Base-by-base conservation (phyloP, 352 stramenopile species). In the Chrysophaeum taylorii region DNA sequence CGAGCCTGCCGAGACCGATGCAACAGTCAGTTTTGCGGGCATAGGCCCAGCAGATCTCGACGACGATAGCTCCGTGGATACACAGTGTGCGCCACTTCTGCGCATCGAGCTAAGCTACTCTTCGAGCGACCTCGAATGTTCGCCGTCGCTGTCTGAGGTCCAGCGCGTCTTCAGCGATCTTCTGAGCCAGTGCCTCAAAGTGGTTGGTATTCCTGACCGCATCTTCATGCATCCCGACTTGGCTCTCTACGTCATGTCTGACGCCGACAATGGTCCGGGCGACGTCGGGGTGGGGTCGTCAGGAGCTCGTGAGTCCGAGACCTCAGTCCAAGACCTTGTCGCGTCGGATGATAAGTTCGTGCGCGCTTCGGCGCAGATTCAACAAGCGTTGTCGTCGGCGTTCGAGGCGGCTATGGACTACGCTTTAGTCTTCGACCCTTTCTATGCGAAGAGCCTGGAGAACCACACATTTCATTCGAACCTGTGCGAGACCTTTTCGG, bases 401-500 rank as follows among this genome's bases (percentile, higher is more conserved):
- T 85, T 81, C 67, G 48, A 79, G 25, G 68, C 80, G 36, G 78
- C 93, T 0, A 83, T 89, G 27, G 84, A 92, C 23, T 96, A 96
- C 73, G 81, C 91, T 69, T 80, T 90, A 38, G 79, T 94, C 0
- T 97, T 97, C 66, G 54, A 84, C 0, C 90, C 90, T 18, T 96
- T 87, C 68, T 80, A 88, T 63, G 81, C 92, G 36, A 91, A 86
- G 33, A 95, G 85, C 71, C 75, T 78, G 0, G 82, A 91, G 41
- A 97, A 97, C 70, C 79, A 91, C 62, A 75, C 72, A 7, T 86
- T 94, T 62, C 74, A 89, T 5, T 75, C 76, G 5, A 75, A 75
- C 7, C 73, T 93, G 12, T 79, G 85, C 39, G 75, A 87, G 12
- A 85, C 81, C 0, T 94, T 75, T 15, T 5, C 33, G 9, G 60